Evolutionary conservation across 1,284 basidiomycete species (phyloP), one percentile per base, ranked within the genome.

Genomic region (Xerocomus amazonicus): DNA sequence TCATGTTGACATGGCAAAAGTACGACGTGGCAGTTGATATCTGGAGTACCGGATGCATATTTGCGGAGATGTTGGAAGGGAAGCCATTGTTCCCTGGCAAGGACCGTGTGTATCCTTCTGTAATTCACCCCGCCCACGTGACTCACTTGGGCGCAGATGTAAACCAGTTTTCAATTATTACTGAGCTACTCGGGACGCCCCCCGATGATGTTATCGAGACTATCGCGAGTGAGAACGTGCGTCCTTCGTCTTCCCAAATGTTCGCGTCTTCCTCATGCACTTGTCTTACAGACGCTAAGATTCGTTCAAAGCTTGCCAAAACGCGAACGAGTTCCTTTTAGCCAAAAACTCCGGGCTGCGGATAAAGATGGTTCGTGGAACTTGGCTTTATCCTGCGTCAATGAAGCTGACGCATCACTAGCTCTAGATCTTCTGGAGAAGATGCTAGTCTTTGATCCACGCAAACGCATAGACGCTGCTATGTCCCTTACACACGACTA

Each of bases 1-100:
- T 99, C 75, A 99, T 99, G 97, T 81, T 99, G 66, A 99, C 96
- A 41, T 99, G 97, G 97, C 96, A 99, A 71, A 99, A 99, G 75
- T 99, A 99, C 76, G 97, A 99, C 70, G 96, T 98, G 49, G 97
- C 94, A 56, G 95, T 98, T 55, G 96, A 98, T 68, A 96, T 99
- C 63, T 99, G 96, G 96, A 96, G 92, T 65, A 94, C 95, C 13
- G 96, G 95, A 10, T 99, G 97, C 75, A 99, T 99, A 71, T 98
- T 99, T 66, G 97, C 97, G 5, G 96, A 99, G 75, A 99, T 99
- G 97, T 76, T 99, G 51, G 95, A 98, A 71, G 97, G 96, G 43
- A 97, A 98, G 70, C 96, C 97, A 0, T 75, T 99, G 56, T 99
- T 99, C 82, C 97, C 97, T 31, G 96, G 96, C 52, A 99, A 99